These are phyloP conservation scores for Plasmodium coatneyi DNA, from an alignment of 169 alveolate species.

Conservation along the genomic window DNA sequence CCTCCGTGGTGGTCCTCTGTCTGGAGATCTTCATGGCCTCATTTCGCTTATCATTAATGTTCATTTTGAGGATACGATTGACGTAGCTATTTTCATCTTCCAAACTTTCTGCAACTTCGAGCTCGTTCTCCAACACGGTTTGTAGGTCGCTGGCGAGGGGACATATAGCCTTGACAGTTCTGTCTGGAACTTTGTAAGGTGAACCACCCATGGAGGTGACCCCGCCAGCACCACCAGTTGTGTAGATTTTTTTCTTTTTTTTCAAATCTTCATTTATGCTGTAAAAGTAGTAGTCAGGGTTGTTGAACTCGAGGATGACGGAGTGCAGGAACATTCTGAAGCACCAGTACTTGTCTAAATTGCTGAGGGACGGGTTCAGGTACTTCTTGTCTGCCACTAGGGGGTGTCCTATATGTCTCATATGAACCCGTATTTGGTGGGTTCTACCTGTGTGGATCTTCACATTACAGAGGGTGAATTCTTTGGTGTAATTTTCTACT, in stretches of 20 bases:
- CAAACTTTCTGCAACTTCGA: constrained; percentile 71
- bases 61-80: constrained; percentile 60
- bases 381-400: constrained; percentile 81
- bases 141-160: constrained; percentile 80
- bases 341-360: constrained; percentile 81
- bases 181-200: constrained; percentile 46
- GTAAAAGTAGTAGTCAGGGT: constrained; percentile 77
- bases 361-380: constrained; percentile 74
- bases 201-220: background rate
- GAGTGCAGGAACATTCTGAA: constrained; percentile 83
- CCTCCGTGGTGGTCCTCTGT: background rate
- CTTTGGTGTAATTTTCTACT: constrained; percentile 76
- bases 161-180: constrained; percentile 77
- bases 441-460: constrained; percentile 83
- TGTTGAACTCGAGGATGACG: constrained; percentile 76
- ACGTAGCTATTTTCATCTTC: constrained; percentile 72
- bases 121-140: constrained; percentile 56
- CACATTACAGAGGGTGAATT: constrained; percentile 80
- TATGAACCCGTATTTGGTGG: constrained; percentile 84
- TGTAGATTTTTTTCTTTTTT: constrained; percentile 37
- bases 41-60: constrained; percentile 63
- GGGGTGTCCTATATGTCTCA: constrained; percentile 84
- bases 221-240: background rate
- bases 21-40: constrained; percentile 74
- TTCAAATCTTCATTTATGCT: constrained; percentile 36